Evolutionary conservation across 2,329 filamentous ascomycete species (phyloP), one percentile per base, ranked within the genome.

Genomic region (Ophiostoma montium): DNA sequence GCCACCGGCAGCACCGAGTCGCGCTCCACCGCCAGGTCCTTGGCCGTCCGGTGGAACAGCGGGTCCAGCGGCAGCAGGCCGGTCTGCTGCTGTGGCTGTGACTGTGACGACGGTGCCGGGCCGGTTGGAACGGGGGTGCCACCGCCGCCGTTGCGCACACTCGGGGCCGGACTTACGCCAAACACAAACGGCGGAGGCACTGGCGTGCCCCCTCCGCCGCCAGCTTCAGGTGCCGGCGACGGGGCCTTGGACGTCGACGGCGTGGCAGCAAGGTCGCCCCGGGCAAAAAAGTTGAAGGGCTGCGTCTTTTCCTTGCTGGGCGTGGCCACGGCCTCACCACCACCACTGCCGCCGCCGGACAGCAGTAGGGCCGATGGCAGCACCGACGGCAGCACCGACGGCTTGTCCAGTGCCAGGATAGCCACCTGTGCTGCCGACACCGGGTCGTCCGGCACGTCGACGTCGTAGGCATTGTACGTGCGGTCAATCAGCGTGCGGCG

Each of bases 401-500:
- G 78, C 57, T 80, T 76, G 53, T 79, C 75, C 31, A 74, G 66
- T 0, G 72, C 71, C 23, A 82, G 62, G 35, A 82, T 75, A 19
- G 71, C 82, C 9, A 86, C 70, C 65, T 98, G 92, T 5, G 92
- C 90, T 9, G 81, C 73, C 0, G 92, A 95, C 1, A 80, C 70
- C 1, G 92, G 92, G 60, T 98, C 92, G 62, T 96, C 94, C 1
- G 89, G 86, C 12, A 75, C 64, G 31, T 90, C 84, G 27, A 84
- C 81, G 53, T 96, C 92, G 63, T 98, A 98, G 12, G 94, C 80
- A 61, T 98, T 94, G 58, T 89, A 88, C 0, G 90, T 95, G 35
- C 86, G 82, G 49, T 86, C 82, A 31, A 96, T 79, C 19, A 96
- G 71, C 59, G 83, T 88, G 55, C 87, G 78, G 46, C 90, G 80